Evolutionary conservation across 2,329 filamentous ascomycete species (phyloP).

Genomic region (Colletotrichum sp.): DNA sequence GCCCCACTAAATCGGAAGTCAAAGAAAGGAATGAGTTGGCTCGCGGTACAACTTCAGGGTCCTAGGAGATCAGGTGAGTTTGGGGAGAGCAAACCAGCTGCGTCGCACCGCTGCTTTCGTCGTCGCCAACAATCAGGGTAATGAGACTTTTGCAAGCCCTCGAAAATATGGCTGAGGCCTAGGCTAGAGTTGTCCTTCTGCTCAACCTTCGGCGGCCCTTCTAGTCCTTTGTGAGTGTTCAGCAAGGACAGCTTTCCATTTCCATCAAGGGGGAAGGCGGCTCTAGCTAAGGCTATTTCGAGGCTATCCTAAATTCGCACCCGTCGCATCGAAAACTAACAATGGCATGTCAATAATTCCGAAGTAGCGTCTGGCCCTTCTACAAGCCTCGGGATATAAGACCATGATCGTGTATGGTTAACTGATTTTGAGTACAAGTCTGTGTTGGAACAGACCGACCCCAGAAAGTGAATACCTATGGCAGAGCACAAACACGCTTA

Average conservation of each 20-base stretch:
- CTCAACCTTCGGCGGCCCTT: background rate
- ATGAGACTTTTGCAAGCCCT: background rate
- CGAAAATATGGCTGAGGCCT: background rate
- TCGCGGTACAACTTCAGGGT: background rate
- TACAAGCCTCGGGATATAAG: background rate
- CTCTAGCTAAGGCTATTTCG: background rate
- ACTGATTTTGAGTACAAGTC: background rate
- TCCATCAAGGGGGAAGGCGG: background rate
- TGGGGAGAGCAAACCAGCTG: background rate
- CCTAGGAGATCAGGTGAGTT: background rate
- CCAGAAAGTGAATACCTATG: background rate
- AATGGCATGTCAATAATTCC: background rate
- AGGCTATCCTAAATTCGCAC: background rate
- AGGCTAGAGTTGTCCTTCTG: background rate
- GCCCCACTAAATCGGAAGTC: background rate
- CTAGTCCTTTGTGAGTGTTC: background rate
- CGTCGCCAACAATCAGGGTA: background rate
- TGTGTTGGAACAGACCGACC: background rate
- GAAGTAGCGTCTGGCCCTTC: background rate
- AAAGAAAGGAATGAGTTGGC: background rate
- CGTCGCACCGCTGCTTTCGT: background rate
- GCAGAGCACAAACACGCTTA: background rate
- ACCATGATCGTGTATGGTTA: background rate
- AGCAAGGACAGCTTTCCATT: background rate
- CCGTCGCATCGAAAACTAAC: background rate